These are phyloP conservation scores for Lentinula sp. DNA, from an alignment of 768 basidiomycete species.

Conservation along the genomic window DNA sequence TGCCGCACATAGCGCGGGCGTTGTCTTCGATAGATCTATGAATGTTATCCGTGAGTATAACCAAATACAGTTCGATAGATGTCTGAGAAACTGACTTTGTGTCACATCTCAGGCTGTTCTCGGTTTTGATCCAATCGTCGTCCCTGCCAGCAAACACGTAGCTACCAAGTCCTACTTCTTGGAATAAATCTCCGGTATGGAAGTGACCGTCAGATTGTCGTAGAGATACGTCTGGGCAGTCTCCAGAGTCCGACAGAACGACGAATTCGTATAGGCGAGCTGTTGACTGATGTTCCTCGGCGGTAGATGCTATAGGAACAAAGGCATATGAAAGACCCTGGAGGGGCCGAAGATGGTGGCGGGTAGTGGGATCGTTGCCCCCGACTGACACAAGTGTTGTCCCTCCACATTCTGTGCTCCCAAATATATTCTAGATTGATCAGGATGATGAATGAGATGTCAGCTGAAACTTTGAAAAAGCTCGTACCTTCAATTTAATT, in stretches of 20 bases:
- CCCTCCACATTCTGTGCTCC: slow-evolving; percentile 69
- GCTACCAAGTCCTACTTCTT: slow-evolving; percentile 48
- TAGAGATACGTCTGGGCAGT: slow-evolving; percentile 59
- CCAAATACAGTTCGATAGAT: slow-evolving; percentile 9
- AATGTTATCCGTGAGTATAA: not conserved
- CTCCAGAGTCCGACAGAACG: slow-evolving; percentile 58
- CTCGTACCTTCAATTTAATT: slow-evolving; percentile 55
- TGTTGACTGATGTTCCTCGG: slow-evolving; percentile 48
- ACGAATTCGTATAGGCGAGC: slow-evolving; percentile 61
- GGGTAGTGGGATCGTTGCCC: slow-evolving; percentile 42
- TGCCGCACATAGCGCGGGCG: slow-evolving; percentile 55
- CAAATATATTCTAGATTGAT: slow-evolving; percentile 62
- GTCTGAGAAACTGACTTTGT: slow-evolving; percentile 42
- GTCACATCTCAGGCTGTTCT: slow-evolving; percentile 73
- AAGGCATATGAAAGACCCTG: slow-evolving; percentile 66
- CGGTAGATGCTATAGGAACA: slow-evolving; percentile 42
- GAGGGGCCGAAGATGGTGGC: slow-evolving; percentile 51
- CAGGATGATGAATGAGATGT: slow-evolving; percentile 11
- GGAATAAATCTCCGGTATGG: slow-evolving; percentile 81
- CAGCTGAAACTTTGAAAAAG: not conserved
- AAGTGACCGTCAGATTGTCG: slow-evolving; percentile 62
- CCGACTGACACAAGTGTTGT: slow-evolving; percentile 62
- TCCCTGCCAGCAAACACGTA: slow-evolving; percentile 68
- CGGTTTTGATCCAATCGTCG: slow-evolving; percentile 84
- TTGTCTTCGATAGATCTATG: slow-evolving; percentile 72